These are phyloP conservation scores for Exutisphaerella laricina DNA, from an alignment of 2,329 filamentous ascomycete species.

Conservation along the genomic window DNA sequence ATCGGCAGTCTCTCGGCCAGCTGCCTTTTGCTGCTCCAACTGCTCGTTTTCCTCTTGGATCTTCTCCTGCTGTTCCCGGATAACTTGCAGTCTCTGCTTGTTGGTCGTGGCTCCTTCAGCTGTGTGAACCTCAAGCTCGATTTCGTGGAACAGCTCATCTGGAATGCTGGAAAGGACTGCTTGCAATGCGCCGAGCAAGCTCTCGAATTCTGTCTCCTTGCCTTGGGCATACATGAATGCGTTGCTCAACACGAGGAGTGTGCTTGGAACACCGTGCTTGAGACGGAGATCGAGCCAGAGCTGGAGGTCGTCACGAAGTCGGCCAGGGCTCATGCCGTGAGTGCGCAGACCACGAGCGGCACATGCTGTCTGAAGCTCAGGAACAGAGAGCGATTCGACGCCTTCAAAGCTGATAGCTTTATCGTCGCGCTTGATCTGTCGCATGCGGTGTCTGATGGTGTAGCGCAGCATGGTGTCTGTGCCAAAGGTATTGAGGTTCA, in stretches of 20 bases:
- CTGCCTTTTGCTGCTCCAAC: constrained; percentile 71
- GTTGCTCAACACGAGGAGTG: constrained; percentile 89
- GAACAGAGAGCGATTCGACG: constrained; percentile 85
- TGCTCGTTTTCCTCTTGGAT: constrained; percentile 97
- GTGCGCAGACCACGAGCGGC: constrained; percentile 89
- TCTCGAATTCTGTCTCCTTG: constrained; percentile 75
- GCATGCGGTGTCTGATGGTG: constrained; percentile 94
- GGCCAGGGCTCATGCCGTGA: constrained; percentile 81
- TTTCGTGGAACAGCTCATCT: constrained; percentile 98
- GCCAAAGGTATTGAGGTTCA: constrained; percentile 95
- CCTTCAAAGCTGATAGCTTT: constrained; percentile 90
- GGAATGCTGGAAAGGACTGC: constrained; percentile 91
- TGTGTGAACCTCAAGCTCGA: constrained; percentile 95
- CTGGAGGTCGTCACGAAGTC: constrained; percentile 81
- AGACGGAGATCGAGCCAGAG: constrained; percentile 93
- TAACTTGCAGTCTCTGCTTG: constrained; percentile 95
- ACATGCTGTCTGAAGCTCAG: constrained; percentile 86
- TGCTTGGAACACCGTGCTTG: constrained; percentile 92
- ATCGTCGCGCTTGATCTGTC: constrained; percentile 98
- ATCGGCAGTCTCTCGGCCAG: constrained; percentile 48
- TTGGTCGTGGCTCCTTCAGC: constrained; percentile 97
- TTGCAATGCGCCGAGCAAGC: constrained; percentile 87
- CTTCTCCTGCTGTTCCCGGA: constrained; percentile 97
- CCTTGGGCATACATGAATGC: constrained; percentile 94
- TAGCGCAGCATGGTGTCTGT: constrained; percentile 98